phyloP scores from a whole-genome alignment of 1,284 basidiomycete genomes.

The Cutaneotrichosporon dermatis region DNA sequence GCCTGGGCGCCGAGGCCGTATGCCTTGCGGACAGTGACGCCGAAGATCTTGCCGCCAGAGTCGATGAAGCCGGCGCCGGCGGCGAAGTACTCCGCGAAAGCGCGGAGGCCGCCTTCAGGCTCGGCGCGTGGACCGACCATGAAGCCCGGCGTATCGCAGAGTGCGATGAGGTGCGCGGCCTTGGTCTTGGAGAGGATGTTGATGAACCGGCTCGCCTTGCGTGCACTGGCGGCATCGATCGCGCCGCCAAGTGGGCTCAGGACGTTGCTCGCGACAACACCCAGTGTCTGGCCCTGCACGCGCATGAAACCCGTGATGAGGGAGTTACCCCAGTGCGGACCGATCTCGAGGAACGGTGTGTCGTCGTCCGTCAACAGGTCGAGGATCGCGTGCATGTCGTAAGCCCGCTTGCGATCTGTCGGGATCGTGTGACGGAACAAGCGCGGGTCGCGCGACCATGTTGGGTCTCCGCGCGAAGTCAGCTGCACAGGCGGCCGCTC shows the following conservation, averaged over 20 bases:
- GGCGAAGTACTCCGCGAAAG: constrained; percentile 20
- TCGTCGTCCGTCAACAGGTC: constrained; percentile 18
- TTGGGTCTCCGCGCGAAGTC: neutral
- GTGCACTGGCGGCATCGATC: constrained; percentile 13
- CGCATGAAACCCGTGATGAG: constrained; percentile 21
- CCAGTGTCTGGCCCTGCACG: constrained; percentile 15
- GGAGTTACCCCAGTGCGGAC: constrained; percentile 16
- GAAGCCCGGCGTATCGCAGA: constrained; percentile 23
- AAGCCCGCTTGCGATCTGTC: constrained; percentile 18
- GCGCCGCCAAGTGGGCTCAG: constrained; percentile 17
- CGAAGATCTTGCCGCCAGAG: constrained; percentile 17
- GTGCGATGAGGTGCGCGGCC: constrained; percentile 11
- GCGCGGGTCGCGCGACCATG: constrained; percentile 10
- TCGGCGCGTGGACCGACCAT: constrained; percentile 21
- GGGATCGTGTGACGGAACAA: constrained; percentile 21
- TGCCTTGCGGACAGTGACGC: constrained; percentile 19
- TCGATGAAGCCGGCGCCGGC: constrained; percentile 14
- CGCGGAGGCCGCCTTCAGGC: constrained; percentile 17
- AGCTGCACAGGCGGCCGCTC: neutral
- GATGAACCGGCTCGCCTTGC: constrained; percentile 19
- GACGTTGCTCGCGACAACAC: constrained; percentile 17
- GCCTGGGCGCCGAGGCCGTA: constrained; percentile 22
- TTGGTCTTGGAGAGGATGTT: constrained; percentile 19
- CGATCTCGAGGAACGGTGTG: constrained; percentile 21
- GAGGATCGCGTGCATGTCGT: constrained; percentile 18